Base-by-base conservation (phyloP, 2,329 filamentous ascomycete species). In the Ascochyta clinopodiicola region DNA sequence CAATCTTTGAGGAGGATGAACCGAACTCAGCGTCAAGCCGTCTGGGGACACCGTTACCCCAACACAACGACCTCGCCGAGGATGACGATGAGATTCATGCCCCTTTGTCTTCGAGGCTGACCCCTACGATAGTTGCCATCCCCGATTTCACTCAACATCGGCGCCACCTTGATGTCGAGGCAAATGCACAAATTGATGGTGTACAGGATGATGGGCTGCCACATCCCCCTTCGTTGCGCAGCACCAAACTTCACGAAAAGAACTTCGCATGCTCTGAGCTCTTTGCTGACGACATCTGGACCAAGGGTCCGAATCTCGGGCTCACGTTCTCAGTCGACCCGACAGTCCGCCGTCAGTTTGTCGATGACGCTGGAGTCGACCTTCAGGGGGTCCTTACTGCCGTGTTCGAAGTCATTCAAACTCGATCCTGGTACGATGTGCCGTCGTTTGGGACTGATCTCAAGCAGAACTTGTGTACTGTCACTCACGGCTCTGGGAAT, bases 241-340 rank as follows among this genome's bases (percentile, higher is more conserved):
- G 13, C 31, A 35, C 8, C 32, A 6, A 7, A 7, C 17, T 19
- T 2, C 5, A 17, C 15, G n/a, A 35, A 6, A 35, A 35, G n/a
- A 10, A 38, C 6, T 5, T 22, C 3, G 4, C 22, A 3, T 6
- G 10, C 19, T 21, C 40, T 17, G 31, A 27, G 19, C 17, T 50
- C 21, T 55, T 55, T 12, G 4, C 35, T 24, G 15, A 55, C 27
- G 39, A 42, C 12, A 31, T 55, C 6, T 55, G 40, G 45, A 25
- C 27, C 22, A 24, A 35, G 4, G 42, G 27, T 9, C 42, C 24
- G 10, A 24, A 40, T n/a, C 42, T 55, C 22, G 19, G 36, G n/a
- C 6, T 55, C 9, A 6, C 15, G 10, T 6, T 45, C 4, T 17
- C 35, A 9, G 6, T 15, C 21, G 6, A 29, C 6, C 25, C 40